Evolutionary conservation across 805 yeast genomes (phyloP).

Genomic region (Lachancea sp.): DNA sequence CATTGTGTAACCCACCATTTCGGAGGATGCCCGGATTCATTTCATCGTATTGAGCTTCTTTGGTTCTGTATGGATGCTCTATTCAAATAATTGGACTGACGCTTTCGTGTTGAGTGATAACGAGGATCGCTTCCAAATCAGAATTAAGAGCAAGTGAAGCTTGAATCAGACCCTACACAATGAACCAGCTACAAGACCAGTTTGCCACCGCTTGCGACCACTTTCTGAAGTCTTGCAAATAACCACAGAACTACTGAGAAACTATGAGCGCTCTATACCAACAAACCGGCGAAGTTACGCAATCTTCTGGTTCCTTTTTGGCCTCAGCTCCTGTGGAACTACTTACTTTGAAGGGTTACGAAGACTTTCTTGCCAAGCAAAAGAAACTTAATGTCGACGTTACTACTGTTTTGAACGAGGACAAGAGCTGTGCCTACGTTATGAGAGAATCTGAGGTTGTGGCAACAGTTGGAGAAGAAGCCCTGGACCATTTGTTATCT

Average conservation of each 20-base stretch:
- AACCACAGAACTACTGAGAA: neutral
- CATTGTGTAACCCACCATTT: too few relatives aligned
- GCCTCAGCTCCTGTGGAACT: constrained; percentile 36
- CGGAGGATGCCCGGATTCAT: too few relatives aligned
- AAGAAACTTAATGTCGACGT: constrained; percentile 27
- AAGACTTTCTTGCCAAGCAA: constrained; percentile 35
- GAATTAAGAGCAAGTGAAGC: too few relatives aligned
- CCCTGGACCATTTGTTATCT: constrained; percentile 28
- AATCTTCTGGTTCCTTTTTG: constrained; percentile 29
- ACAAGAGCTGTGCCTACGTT: constrained; percentile 33
- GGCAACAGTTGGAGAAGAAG: constrained; percentile 37
- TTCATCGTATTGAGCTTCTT: too few relatives aligned
- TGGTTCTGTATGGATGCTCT: too few relatives aligned
- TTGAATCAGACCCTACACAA: too few relatives aligned
- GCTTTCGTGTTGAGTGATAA: too few relatives aligned
- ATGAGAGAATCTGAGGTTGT: constrained; percentile 32
- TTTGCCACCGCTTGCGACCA: too few relatives aligned
- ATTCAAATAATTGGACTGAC: too few relatives aligned
- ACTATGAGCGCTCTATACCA: constrained; percentile 16
- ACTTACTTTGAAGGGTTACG: constrained; percentile 36
- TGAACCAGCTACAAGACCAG: too few relatives aligned
- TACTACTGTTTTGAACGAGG: constrained; percentile 34
- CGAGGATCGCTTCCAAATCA: too few relatives aligned
- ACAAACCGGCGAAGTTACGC: constrained; percentile 20
- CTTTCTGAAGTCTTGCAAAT: too few relatives aligned